phyloP scores from a whole-genome alignment of 208 protist genomes.

The Novymonas esmeraldas region DNA sequence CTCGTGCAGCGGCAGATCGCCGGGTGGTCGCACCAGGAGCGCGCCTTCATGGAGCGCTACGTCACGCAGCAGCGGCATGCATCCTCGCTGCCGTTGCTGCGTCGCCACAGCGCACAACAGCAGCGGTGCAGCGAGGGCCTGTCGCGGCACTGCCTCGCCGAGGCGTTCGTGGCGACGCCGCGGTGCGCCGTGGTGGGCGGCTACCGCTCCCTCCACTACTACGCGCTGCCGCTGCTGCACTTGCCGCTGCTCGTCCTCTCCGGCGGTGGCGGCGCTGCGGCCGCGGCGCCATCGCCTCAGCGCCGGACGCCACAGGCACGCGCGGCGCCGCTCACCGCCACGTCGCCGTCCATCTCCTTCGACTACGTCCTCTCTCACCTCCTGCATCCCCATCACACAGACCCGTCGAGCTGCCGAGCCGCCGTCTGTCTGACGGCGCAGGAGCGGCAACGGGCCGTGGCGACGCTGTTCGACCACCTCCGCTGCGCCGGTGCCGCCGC shows the following conservation, averaged over 20 bases:
- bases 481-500: not conserved
- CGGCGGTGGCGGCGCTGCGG: not conserved
- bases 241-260: slow-evolving; percentile 40
- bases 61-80: slow-evolving; percentile 29
- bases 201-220: slow-evolving; percentile 65
- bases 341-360: slow-evolving; percentile 7
- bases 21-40: not conserved
- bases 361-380: slow-evolving; percentile 23
- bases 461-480: slow-evolving; percentile 4
- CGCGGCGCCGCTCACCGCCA: not conserved
- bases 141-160: not conserved
- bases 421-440: slow-evolving; percentile 18
- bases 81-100: slow-evolving; percentile 40
- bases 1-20: slow-evolving; percentile 8
- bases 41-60: slow-evolving; percentile 11
- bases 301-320: not conserved
- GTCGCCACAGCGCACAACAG: slow-evolving; percentile 1
- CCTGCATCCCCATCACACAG: slow-evolving; percentile 34
- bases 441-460: slow-evolving; percentile 11
- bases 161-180: slow-evolving; percentile 35
- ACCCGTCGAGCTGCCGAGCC: slow-evolving; percentile 5
- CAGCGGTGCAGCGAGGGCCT: not conserved
- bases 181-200: slow-evolving; percentile 42
- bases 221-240: slow-evolving; percentile 57
- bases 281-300: no score